Conservation (phyloP, 495 filamentous ascomycete genomes). For the Annulohypoxylon nitens region DNA sequence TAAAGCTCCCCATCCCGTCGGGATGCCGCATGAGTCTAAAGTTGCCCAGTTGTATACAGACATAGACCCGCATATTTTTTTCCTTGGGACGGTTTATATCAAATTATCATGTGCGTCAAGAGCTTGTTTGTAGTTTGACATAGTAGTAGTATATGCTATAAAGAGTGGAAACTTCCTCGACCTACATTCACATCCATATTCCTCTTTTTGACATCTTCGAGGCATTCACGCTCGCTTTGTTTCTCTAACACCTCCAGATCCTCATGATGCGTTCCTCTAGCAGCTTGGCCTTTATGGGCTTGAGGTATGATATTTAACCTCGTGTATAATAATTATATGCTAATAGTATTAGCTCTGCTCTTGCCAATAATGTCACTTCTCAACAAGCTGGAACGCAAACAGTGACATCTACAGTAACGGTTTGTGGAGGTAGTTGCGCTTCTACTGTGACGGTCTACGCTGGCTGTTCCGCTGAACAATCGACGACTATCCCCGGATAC, state of each 20-base stretch:
- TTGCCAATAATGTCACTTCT: constrained; percentile 29
- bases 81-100: constrained; percentile 13
- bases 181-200: not conserved
- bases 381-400: constrained; percentile 39
- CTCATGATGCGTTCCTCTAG: constrained; percentile 38
- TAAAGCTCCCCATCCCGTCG: constrained; percentile 35
- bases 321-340: not conserved
- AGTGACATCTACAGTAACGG: constrained; percentile 47
- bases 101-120: constrained; percentile 31
- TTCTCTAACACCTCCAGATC: constrained; percentile 11
- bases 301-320: constrained; percentile 34
- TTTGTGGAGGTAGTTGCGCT: constrained; percentile 44
- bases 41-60: constrained; percentile 30
- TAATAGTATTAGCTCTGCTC: constrained; percentile 40
- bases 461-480: constrained; percentile 38
- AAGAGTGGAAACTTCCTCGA: constrained; percentile 21
- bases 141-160: constrained; percentile 18
- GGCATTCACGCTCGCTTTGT: constrained; percentile 45
- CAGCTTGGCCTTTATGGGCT: constrained; percentile 43
- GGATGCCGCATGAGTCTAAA: constrained; percentile 39
- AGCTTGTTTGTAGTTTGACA: constrained; percentile 4
- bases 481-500: constrained; percentile 13
- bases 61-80: constrained; percentile 33
- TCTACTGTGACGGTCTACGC: constrained; percentile 47
- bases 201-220: constrained; percentile 10